These are phyloP conservation scores for Ogataea corticis DNA, from an alignment of 805 yeast genomes.

Conservation along the genomic window DNA sequence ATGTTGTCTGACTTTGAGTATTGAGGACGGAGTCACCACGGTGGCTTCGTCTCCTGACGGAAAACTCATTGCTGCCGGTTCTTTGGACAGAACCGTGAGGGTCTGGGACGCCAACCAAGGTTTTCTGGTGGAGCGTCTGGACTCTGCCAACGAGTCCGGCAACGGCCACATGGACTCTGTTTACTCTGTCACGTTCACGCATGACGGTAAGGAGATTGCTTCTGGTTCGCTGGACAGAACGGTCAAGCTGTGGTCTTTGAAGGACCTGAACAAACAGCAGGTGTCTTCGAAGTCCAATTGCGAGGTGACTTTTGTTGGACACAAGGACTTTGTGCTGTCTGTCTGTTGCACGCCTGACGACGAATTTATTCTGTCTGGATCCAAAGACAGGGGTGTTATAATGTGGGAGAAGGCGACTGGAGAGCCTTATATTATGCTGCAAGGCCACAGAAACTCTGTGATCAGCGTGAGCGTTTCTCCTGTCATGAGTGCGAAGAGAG, in stretches of 20 bases:
- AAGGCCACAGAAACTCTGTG: constrained; percentile 95
- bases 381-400: constrained; percentile 95
- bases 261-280: constrained; percentile 50
- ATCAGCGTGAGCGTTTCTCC: constrained; percentile 92
- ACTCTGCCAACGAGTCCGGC: constrained; percentile 81
- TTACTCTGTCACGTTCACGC: constrained; percentile 90
- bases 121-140: constrained; percentile 86
- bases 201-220: constrained; percentile 87
- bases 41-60: constrained; percentile 98
- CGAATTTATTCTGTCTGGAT: constrained; percentile 88
- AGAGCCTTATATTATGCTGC: constrained; percentile 90
- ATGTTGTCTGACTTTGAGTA: constrained; percentile 82
- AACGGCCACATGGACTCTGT: constrained; percentile 97
- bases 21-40: constrained; percentile 98
- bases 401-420: constrained; percentile 95
- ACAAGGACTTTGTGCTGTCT: constrained; percentile 91
- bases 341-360: constrained; percentile 94
- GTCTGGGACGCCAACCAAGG: constrained; percentile 97
- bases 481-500: constrained; percentile 49
- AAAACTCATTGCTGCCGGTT: constrained; percentile 91
- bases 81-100: constrained; percentile 90
- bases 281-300: constrained; percentile 57
- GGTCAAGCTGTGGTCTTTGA: constrained; percentile 92
- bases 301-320: constrained; percentile 92
- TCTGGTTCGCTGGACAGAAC: constrained; percentile 95